Evolutionary conservation across 768 basidiomycete genomes (phyloP).

Genomic region (Leucosporidium creatinivorum): DNA sequence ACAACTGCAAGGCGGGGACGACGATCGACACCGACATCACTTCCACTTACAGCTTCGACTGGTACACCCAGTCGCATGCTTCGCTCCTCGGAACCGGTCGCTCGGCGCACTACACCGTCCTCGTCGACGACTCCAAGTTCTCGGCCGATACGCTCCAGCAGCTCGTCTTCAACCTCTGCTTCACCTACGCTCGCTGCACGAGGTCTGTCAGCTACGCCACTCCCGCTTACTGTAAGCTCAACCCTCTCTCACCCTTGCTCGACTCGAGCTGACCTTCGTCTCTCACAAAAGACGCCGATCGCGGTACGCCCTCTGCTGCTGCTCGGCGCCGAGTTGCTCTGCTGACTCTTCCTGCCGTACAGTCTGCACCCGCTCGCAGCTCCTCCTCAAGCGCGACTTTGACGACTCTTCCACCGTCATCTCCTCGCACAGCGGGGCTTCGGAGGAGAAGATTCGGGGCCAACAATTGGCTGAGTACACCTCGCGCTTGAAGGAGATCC

Average conservation of each 20-base stretch:
- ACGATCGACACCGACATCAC: slow-evolving; percentile 3
- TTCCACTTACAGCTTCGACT: slow-evolving; percentile 10
- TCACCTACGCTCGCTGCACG: slow-evolving; percentile 73
- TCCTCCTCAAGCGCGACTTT: slow-evolving; percentile 10
- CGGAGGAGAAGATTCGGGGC: not conserved
- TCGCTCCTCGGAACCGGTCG: slow-evolving; percentile 11
- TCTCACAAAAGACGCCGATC: not conserved
- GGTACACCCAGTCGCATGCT: slow-evolving; percentile 7
- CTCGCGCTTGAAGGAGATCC: not conserved
- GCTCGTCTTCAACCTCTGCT: slow-evolving; percentile 61
- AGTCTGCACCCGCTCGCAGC: slow-evolving; percentile 9
- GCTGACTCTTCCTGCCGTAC: too few relatives aligned
- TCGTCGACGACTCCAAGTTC: slow-evolving; percentile 59
- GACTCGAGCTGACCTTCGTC: not conserved
- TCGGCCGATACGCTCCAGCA: slow-evolving; percentile 65
- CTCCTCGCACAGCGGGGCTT: not conserved
- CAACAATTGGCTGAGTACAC: not conserved
- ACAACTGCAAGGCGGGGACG: slow-evolving; percentile 13
- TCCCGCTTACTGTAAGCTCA: not conserved
- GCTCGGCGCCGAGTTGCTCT: too few relatives aligned
- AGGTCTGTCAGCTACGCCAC: slow-evolving; percentile 53
- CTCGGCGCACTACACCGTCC: slow-evolving; percentile 25
- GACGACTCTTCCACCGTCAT: slow-evolving; percentile 2
- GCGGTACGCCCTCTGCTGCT: too few relatives aligned
- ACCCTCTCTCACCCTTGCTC: too few relatives aligned